A percentile compares a stretch with the other conserved stretches of the same genome.
phyloP scores from a whole-genome alignment of 73 alveolate genomes.

The Breviolum minutum region DNA sequence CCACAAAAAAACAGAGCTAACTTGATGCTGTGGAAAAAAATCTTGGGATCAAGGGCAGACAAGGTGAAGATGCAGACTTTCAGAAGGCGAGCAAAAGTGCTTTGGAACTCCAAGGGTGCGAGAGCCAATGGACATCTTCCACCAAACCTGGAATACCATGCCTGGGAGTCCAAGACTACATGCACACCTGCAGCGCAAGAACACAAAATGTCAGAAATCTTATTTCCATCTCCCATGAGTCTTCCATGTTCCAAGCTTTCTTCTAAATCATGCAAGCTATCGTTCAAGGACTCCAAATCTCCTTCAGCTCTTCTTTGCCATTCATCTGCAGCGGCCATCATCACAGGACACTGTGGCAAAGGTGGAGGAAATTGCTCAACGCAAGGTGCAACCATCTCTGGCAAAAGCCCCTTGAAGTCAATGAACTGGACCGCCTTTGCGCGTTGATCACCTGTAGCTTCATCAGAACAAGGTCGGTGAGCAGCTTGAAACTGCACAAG shows the following conservation, averaged over 20 bases:
- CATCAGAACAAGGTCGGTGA: neutral
- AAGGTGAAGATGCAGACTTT: neutral
- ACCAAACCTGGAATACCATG: conserved; percentile 27
- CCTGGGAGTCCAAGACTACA: conserved; percentile 34
- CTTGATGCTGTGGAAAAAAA: neutral
- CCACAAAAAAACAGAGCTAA: conserved; percentile 22
- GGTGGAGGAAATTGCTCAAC: conserved; percentile 36
- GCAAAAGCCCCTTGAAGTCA: neutral
- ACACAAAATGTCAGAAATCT: neutral
- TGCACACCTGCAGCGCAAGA: conserved; percentile 46
- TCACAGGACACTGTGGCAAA: neutral
- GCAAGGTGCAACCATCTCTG: neutral
- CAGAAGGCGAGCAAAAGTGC: neutral
- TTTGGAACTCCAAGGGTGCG: neutral
- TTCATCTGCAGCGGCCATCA: neutral
- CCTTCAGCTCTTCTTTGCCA: neutral
- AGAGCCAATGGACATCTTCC: neutral
- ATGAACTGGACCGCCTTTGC: neutral
- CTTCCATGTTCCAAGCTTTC: neutral
- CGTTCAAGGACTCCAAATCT: neutral
- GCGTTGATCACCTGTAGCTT: conserved; percentile 14
- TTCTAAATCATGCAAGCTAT: neutral
- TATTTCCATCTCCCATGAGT: neutral
- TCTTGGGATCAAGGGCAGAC: neutral
- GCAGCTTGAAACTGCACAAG: conserved; percentile 20